Percentiles rank a stretch among this genome's conserved stretches.
Conservation (phyloP, 1,139 yeast species). For the Diutina rugosa region DNA sequence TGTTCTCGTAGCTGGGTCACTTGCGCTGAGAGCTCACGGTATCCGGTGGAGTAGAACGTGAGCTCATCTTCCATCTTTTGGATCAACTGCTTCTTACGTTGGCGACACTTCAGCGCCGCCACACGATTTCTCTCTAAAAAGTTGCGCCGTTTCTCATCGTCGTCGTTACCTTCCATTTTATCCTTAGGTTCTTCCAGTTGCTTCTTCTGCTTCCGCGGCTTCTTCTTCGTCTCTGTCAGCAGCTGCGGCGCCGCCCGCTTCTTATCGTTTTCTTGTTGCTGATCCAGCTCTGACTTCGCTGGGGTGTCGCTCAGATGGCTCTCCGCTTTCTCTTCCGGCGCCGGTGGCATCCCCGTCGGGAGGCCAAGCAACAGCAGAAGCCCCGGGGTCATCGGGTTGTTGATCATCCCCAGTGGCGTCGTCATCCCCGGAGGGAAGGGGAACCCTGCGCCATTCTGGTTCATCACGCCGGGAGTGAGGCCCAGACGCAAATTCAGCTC, state of each 20-base stretch:
- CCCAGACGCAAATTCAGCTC: conserved; percentile 59
- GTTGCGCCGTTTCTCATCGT: conserved; percentile 64
- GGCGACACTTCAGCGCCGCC: conserved; percentile 94
- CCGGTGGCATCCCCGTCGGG: not conserved
- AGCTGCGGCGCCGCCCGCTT: not conserved
- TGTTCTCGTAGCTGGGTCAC: conserved; percentile 47
- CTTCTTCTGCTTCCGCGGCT: conserved; percentile 1
- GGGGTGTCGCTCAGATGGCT: not conserved
- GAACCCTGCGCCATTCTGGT: conserved; percentile 15
- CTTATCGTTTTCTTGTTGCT: not conserved
- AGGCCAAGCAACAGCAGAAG: conserved; percentile 13
- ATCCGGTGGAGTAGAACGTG: conserved; percentile 57
- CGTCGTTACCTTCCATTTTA: conserved; percentile 11
- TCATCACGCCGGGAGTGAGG: conserved; percentile 33
- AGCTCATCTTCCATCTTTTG: conserved; percentile 72
- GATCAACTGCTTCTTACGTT: conserved; percentile 82
- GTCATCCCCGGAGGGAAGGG: conserved; percentile 23
- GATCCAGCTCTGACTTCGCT: not conserved
- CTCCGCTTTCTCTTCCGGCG: not conserved
- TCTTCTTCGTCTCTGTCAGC: not conserved
- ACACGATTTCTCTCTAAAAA: conserved; percentile 85
- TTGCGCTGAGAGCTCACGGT: conserved; percentile 51
- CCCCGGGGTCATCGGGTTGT: conserved; percentile 33
- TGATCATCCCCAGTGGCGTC: conserved; percentile 27
- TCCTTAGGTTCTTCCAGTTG: conserved; percentile 7